A percentile compares a stretch with the other conserved stretches of the same genome.
These are phyloP conservation scores for Paecilomyces sp. DNA, from an alignment of 2,329 filamentous ascomycete genomes.

Conservation along the genomic window DNA sequence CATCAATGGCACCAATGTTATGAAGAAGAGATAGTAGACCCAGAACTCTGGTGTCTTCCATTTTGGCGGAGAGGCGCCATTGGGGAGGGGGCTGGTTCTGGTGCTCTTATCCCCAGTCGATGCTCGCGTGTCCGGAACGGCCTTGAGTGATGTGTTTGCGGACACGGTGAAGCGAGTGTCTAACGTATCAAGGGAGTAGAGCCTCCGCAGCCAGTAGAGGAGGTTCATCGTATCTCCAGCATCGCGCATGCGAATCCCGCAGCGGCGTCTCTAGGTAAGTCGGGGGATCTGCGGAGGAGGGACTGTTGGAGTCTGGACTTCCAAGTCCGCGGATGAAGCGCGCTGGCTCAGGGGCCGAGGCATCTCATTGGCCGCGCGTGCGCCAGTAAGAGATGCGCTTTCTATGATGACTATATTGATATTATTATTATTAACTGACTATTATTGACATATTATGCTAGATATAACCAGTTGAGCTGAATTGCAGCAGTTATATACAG, in stretches of 20 bases:
- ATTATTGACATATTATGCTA: no score
- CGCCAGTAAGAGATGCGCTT: background rate
- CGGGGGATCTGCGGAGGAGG: background rate
- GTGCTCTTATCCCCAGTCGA: constrained; percentile 20
- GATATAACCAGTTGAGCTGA: no score
- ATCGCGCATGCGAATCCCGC: constrained; percentile 9
- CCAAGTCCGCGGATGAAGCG: background rate
- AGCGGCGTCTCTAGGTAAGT: background rate
- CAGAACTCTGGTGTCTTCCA: constrained; percentile 86
- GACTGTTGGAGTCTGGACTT: background rate
- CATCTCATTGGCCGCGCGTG: background rate
- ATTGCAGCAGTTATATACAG: no score
- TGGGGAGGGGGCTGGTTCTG: constrained; percentile 32
- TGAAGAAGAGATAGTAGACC: constrained; percentile 66
- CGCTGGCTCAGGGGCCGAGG: background rate
- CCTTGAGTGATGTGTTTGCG: constrained; percentile 59
- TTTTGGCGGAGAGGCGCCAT: constrained; percentile 55
- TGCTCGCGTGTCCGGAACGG: constrained; percentile 46
- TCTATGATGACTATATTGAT: background rate
- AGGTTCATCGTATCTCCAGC: constrained; percentile 36
- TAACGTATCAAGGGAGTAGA: constrained; percentile 61
- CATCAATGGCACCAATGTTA: constrained; percentile 69
- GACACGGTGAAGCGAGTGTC: constrained; percentile 67
- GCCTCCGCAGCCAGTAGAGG: constrained; percentile 42
- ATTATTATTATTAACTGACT: no score